phyloP scores from a whole-genome alignment of 345 rosid genomes.

The Eucalyptus albens region DNA sequence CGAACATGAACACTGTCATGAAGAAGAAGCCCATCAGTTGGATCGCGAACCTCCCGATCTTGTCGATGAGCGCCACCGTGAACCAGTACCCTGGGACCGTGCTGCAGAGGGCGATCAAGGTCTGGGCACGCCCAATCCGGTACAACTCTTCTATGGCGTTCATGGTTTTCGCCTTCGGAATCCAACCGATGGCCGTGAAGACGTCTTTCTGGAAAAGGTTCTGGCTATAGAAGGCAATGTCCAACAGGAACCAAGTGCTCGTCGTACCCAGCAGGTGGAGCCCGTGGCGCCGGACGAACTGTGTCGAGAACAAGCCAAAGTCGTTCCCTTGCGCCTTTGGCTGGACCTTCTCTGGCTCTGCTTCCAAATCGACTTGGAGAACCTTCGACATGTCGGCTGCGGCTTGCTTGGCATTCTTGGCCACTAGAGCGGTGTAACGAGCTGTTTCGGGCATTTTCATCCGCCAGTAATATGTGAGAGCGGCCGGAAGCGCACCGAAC shows the following conservation, averaged over 20 bases:
- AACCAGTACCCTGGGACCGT: conserved; percentile 7
- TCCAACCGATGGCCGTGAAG: conserved; percentile 1
- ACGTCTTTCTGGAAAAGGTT: conserved; percentile 35
- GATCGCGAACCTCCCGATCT: neutral
- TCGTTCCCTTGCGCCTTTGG: neutral
- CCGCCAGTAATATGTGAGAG: conserved; percentile 63
- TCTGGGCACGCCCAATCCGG: neutral
- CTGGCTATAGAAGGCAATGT: conserved; percentile 12
- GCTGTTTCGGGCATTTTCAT: conserved; percentile 94
- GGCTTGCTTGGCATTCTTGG: conserved; percentile 4
- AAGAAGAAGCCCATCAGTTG: conserved; percentile 6
- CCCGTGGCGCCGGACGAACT: conserved; percentile 23
- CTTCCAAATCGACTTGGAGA: conserved; percentile 2
- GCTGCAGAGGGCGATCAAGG: conserved; percentile 8
- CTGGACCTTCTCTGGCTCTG: neutral
- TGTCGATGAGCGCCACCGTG: conserved; percentile 4
- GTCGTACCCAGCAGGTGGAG: conserved; percentile 31
- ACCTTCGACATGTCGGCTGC: conserved; percentile 7
- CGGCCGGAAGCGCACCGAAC: conserved; percentile 73
- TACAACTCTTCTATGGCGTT: neutral
- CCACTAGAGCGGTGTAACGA: conserved; percentile 28
- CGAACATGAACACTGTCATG: conserved; percentile 6
- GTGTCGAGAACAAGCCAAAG: conserved; percentile 4
- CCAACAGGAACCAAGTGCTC: conserved; percentile 30
- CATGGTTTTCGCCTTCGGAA: conserved; percentile 1